These are phyloP conservation scores for Nadsonia commutata DNA, from an alignment of 1,139 yeast genomes.

Conservation along the genomic window DNA sequence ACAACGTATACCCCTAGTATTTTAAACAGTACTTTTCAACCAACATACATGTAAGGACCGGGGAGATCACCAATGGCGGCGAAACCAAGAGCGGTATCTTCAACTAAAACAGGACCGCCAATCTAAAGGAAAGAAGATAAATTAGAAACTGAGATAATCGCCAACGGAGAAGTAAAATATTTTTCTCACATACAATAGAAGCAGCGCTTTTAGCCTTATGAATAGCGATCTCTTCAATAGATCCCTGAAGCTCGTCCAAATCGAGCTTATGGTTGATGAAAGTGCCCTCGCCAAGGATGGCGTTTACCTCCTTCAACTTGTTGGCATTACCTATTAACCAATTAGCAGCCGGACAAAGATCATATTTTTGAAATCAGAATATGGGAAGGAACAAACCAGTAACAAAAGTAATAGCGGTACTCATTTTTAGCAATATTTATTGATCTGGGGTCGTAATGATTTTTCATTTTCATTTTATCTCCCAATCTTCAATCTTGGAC, in stretches of 20 bases:
- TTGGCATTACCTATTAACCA: conserved; percentile 65
- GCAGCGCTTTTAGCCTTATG: conserved; percentile 79
- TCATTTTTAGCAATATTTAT: background rate
- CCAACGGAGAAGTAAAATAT: background rate
- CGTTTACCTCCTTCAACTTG: conserved; percentile 71
- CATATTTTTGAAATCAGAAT: too few species aligned
- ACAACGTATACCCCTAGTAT: background rate
- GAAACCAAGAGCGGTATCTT: conserved; percentile 85
- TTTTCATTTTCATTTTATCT: too few species aligned
- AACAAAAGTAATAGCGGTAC: background rate
- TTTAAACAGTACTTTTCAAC: background rate
- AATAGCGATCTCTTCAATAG: conserved; percentile 65
- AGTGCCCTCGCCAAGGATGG: conserved; percentile 49
- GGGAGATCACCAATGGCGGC: conserved; percentile 73
- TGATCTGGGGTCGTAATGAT: too few species aligned
- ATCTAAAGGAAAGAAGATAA: conserved; percentile 14
- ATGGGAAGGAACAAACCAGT: background rate
- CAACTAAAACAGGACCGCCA: conserved; percentile 76
- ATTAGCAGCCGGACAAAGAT: too few species aligned
- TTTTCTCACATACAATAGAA: conserved; percentile 19
- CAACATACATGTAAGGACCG: conserved; percentile 51
- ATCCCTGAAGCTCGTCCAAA: conserved; percentile 82
- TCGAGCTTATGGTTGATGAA: conserved; percentile 43
- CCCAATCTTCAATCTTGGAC: too few species aligned
- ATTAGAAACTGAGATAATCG: background rate